Evolutionary conservation across 441 rosid species (phyloP).

Genomic region (Jatropha podagrica): DNA sequence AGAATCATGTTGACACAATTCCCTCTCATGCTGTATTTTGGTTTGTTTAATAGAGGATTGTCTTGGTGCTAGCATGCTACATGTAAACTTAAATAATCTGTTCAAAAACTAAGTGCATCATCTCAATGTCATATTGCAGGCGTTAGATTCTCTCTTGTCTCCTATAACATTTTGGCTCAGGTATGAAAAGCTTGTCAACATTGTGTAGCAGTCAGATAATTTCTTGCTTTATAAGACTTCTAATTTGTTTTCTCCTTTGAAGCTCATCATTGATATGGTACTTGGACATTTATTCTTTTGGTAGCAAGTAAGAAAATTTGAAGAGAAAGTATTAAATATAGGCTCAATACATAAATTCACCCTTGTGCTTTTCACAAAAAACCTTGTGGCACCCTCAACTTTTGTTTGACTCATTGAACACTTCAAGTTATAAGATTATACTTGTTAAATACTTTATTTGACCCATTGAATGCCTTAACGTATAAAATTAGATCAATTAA

Average conservation of each 20-base stretch:
- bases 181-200: slow-evolving; percentile 32
- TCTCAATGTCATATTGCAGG: slow-evolving; percentile 42
- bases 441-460: too few relatives aligned
- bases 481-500: too few relatives aligned
- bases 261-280: background rate
- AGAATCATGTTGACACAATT: background rate
- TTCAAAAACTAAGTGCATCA: background rate
- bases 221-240: background rate
- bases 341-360: too few relatives aligned
- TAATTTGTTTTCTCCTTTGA: background rate
- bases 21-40: background rate
- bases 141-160: slow-evolving; percentile 70
- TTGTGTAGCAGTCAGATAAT: background rate
- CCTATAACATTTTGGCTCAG: slow-evolving; percentile 96
- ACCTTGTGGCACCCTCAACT: too few relatives aligned
- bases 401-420: too few relatives aligned
- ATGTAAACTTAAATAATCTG: background rate
- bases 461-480: too few relatives aligned
- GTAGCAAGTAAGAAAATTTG: slow-evolving; percentile 1
- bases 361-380: too few relatives aligned
- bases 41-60: background rate
- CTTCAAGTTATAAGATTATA: too few relatives aligned
- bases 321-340: background rate
- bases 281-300: slow-evolving; percentile 9
- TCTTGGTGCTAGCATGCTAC: background rate